phyloP scores from a whole-genome alignment of 1,284 basidiomycete species.

The Rhodotorula glutinis region DNA sequence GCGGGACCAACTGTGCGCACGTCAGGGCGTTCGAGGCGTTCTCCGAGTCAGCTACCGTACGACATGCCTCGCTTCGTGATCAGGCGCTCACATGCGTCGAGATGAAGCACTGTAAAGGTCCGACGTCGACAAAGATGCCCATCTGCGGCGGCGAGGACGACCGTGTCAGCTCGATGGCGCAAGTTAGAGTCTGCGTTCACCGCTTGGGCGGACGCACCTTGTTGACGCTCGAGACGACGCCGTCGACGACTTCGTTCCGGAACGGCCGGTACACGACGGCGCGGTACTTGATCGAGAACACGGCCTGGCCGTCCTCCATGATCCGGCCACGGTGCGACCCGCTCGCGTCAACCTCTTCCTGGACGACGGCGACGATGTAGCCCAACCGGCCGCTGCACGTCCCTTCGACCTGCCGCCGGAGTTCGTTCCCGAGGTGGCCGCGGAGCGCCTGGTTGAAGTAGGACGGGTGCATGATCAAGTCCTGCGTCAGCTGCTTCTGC shows the following conservation, averaged over 20 bases:
- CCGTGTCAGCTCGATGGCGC: background rate
- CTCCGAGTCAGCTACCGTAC: no score
- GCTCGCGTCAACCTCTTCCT: conserved; percentile 52
- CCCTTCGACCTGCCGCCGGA: conserved; percentile 94
- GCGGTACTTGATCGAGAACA: conserved; percentile 42
- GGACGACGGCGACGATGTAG: conserved; percentile 95
- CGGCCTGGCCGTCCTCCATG: conserved; percentile 62
- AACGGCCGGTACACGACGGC: conserved; percentile 97
- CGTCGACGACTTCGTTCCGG: conserved; percentile 98
- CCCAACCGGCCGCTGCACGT: conserved; percentile 94
- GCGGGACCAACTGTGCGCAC: conserved; percentile 90
- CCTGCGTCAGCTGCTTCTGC: conserved; percentile 72
- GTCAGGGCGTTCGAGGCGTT: no score
- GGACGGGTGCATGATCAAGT: conserved; percentile 92
- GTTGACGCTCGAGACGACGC: conserved; percentile 90
- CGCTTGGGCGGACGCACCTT: conserved; percentile 60
- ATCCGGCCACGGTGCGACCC: conserved; percentile 49
- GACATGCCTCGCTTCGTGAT: no score
- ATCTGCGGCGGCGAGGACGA: conserved; percentile 58
- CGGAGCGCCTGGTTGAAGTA: conserved; percentile 96
- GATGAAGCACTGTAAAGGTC: conserved; percentile 86
- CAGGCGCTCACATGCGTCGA: conserved; percentile 93
- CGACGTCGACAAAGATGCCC: conserved; percentile 97
- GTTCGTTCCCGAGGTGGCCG: conserved; percentile 85
- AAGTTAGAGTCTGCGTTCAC: accelerated